Evolutionary conservation across 2,329 filamentous ascomycete genomes (phyloP), one percentile per base, ranked within the genome.

Genomic region (Plenodomus tracheiphilus): DNA sequence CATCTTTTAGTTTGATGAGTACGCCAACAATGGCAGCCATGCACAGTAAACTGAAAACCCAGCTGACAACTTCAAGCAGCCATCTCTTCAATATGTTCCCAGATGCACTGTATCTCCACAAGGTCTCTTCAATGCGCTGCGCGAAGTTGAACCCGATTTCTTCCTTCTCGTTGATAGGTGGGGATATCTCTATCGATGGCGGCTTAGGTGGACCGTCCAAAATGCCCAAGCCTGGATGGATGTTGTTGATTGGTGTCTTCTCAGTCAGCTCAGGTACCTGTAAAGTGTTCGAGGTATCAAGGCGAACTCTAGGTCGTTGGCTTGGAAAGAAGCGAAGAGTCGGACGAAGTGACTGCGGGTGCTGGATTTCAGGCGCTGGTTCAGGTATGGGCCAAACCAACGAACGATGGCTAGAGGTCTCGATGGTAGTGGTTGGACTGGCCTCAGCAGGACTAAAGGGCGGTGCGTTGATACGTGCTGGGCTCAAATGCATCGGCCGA

Each of bases 11-110:
- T 0, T 15, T 8, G 2, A 59, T n/a, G 0, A 68, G 52, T 0
- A 63, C 47, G 0, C 19, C 54, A 1, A 68, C 49, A 7, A 69
- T 40, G 0, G 56, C 54, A 3, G 6, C 51, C 65, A 68, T 68
- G 35, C 61, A 67, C 0, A 61, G 5, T 0, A 62, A 62, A 7
- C 65, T 68, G 18, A 68, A 39, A 0, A 50, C 1, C 65, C 64
- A 68, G 9, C 65, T 65, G 19, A 66, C 19, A 0, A 67, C 42
- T 13, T 67, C 65, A 0, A 67, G 15, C 0, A 68, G 8, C 65
- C 64, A 68, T 19, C 61, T 28, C 7, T 68, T 59, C 0, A 64
- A 1, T 2, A 65, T 32, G 9, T 60, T 66, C 0, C 56, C 52
- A 0, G 61, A 64, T 0, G 16, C 2, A 30, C 16, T 68, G 18